These are phyloP conservation scores for Fusarium neocosmosporiellum DNA, from an alignment of 2,329 filamentous ascomycete genomes.

Conservation along the genomic window DNA sequence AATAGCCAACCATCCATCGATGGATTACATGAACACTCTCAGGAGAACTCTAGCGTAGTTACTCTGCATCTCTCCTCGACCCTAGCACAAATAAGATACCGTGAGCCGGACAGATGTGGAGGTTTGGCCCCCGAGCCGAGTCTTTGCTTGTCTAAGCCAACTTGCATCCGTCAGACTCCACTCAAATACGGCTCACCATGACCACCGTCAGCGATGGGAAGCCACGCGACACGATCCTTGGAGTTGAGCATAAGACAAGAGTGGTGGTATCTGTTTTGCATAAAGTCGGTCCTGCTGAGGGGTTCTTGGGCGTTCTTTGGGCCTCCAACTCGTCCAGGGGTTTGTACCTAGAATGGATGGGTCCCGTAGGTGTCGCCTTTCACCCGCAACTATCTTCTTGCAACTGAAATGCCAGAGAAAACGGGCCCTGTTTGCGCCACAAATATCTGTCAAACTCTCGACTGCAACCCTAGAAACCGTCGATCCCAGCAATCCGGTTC, in stretches of 20 bases:
- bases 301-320: conserved; percentile 1
- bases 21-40: background rate
- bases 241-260: background rate
- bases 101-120: background rate
- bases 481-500: background rate
- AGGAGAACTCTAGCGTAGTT: background rate
- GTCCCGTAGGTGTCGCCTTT: background rate
- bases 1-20: background rate
- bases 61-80: background rate
- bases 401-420: background rate
- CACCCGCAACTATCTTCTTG: background rate
- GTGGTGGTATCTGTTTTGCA: background rate
- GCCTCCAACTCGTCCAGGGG: background rate
- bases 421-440: background rate
- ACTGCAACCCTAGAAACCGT: background rate
- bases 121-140: background rate
- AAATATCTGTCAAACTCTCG: conserved; percentile 1
- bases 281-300: background rate
- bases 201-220: conserved; percentile 2
- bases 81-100: background rate
- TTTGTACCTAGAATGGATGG: background rate
- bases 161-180: conserved; percentile 3
- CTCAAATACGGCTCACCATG: conserved; percentile 2
- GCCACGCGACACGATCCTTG: background rate
- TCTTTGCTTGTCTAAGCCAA: background rate